Conservation (phyloP, 2,329 filamentous ascomycete species). For the Thielaviopsis punctulata region DNA sequence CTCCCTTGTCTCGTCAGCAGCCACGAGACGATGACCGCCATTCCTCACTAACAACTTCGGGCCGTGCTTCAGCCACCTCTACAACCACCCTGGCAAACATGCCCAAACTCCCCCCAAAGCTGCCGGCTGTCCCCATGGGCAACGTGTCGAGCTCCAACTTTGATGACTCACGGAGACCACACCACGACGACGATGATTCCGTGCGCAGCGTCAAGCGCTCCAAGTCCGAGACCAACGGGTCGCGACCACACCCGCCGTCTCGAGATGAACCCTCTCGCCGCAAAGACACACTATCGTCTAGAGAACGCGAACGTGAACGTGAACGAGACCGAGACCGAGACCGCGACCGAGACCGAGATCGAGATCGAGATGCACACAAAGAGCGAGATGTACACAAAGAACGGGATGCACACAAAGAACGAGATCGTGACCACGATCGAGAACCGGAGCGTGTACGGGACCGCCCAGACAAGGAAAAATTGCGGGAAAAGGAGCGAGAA, state of each 20-base stretch:
- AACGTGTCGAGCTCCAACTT: not conserved
- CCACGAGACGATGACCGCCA: not conserved
- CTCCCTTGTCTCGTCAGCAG: not conserved
- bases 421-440: not conserved
- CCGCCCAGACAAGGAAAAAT: not conserved
- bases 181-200: not conserved
- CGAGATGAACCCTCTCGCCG: not conserved
- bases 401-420: not conserved
- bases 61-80: not conserved
- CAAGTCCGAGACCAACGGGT: not conserved
- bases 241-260: not conserved
- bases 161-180: not conserved
- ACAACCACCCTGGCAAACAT: not conserved
- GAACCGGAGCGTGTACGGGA: not conserved
- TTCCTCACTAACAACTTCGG: not conserved
- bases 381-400: not conserved
- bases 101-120: not conserved
- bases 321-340: not conserved
- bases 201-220: not conserved
- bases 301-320: conserved; percentile 3
- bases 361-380: not conserved
- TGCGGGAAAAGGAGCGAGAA: conserved; percentile 16
- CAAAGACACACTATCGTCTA: not conserved
- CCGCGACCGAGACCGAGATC: not conserved
- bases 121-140: not conserved